phyloP scores from a whole-genome alignment of 106 monocot genomes.

The Dendrobium catenatum region DNA sequence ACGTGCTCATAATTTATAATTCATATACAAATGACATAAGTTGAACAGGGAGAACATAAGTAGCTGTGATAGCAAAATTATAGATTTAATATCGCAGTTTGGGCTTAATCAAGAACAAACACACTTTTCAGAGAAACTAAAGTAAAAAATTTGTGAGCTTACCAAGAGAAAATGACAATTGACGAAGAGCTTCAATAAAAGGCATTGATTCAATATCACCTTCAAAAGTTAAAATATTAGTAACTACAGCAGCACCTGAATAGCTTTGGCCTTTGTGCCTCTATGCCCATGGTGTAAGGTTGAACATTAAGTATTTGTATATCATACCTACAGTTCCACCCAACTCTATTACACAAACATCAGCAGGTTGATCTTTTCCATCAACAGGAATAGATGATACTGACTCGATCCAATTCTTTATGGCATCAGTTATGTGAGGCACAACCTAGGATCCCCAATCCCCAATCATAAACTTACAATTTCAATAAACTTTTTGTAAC shows the following conservation, averaged over 20 bases:
- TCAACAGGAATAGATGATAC: constrained; percentile 61
- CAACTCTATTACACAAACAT: constrained; percentile 79
- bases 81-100: background rate
- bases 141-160: background rate
- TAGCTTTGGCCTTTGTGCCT: background rate
- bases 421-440: constrained; percentile 80
- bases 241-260: background rate
- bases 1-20: background rate
- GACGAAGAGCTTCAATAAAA: constrained; percentile 71
- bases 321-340: constrained; percentile 74
- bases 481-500: background rate
- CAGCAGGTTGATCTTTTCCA: constrained; percentile 44
- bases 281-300: background rate
- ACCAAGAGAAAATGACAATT: constrained; percentile 81
- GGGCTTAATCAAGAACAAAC: background rate
- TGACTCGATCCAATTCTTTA: constrained; percentile 63
- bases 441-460: constrained; percentile 34
- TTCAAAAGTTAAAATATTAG: constrained; percentile 8
- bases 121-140: background rate
- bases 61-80: background rate
- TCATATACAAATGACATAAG: background rate
- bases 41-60: background rate
- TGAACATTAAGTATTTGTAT: background rate
- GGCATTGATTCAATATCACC: constrained; percentile 90
- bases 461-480: background rate